Percentiles rank a stretch among this genome's conserved stretches.
Evolutionary conservation across 2,329 filamentous ascomycete genomes (phyloP).

Genomic region (Leptoxyphium fumago): DNA sequence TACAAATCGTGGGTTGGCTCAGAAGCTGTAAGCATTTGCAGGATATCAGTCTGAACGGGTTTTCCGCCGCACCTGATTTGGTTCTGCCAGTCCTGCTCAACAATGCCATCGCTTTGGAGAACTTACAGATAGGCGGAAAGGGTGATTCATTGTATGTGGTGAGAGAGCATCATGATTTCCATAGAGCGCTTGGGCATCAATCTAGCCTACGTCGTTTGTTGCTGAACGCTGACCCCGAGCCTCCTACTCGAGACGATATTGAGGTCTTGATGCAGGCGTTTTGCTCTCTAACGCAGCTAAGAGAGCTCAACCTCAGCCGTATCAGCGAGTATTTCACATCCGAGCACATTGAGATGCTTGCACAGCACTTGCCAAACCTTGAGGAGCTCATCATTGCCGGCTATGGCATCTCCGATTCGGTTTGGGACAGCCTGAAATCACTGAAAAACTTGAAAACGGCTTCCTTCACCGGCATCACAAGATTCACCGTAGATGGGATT

Average conservation of each 20-base stretch:
- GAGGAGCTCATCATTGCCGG: constrained; percentile 45
- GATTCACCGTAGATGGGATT: constrained; percentile 39
- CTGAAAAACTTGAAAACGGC: constrained; percentile 37
- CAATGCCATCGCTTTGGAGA: constrained; percentile 31
- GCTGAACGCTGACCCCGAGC: constrained; percentile 34
- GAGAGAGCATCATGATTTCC: constrained; percentile 37
- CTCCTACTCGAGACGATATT: constrained; percentile 29
- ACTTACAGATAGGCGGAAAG: constrained; percentile 30
- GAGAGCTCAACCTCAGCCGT: constrained; percentile 37
- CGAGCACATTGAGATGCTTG: constrained; percentile 35
- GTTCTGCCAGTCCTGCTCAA: constrained; percentile 35
- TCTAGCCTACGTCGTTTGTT: constrained; percentile 30
- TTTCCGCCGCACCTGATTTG: constrained; percentile 39
- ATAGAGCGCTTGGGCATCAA: constrained; percentile 38
- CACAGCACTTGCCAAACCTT: constrained; percentile 31
- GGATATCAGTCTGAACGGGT: constrained; percentile 35
- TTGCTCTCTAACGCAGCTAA: constrained; percentile 36
- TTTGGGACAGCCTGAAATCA: constrained; percentile 29
- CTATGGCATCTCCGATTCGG: constrained; percentile 36
- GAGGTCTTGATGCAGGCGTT: constrained; percentile 38
- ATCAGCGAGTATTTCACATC: constrained; percentile 38
- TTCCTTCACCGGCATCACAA: constrained; percentile 39
- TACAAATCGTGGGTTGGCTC: constrained; percentile 40
- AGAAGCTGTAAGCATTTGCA: constrained; percentile 36
- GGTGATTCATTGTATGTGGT: constrained; percentile 30